Conservation (phyloP, 805 yeast species). For the Candida montana region DNA sequence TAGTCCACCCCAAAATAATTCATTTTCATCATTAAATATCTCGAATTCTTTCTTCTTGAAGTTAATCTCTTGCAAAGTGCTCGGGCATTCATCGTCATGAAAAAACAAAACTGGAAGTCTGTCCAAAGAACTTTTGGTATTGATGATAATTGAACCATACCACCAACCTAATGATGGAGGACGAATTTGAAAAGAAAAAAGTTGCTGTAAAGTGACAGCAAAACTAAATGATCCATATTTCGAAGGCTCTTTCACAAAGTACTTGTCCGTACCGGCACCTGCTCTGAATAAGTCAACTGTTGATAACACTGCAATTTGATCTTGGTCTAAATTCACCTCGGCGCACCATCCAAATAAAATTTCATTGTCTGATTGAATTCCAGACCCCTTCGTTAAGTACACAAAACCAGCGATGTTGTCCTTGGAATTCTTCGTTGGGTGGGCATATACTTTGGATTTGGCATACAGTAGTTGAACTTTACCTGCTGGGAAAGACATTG, state of each 20-base stretch:
- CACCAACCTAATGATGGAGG: constrained; percentile 85
- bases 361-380: constrained; percentile 38
- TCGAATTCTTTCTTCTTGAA: constrained; percentile 61
- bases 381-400: constrained; percentile 52
- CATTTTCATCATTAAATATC: constrained; percentile 55
- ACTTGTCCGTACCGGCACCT: neutral
- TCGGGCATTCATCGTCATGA: constrained; percentile 84
- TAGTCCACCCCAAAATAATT: constrained; percentile 88
- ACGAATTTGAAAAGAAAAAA: constrained; percentile 79
- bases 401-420: constrained; percentile 82
- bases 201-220: constrained; percentile 48
- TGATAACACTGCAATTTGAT: constrained; percentile 42
- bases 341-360: constrained; percentile 67
- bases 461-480: constrained; percentile 30
- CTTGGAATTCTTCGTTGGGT: constrained; percentile 64
- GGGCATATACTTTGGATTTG: constrained; percentile 75
- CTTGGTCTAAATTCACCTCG: constrained; percentile 41
- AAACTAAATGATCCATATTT: constrained; percentile 57
- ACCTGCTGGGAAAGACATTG: constrained; percentile 14
- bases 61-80: constrained; percentile 60
- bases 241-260: constrained; percentile 48
- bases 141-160: constrained; percentile 81
- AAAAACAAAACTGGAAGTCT: constrained; percentile 82
- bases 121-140: constrained; percentile 54
- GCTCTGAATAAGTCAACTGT: constrained; percentile 38